Evolutionary conservation across 78 protist genomes (phyloP).

Genomic region (Dictyostelium capitatum): DNA sequence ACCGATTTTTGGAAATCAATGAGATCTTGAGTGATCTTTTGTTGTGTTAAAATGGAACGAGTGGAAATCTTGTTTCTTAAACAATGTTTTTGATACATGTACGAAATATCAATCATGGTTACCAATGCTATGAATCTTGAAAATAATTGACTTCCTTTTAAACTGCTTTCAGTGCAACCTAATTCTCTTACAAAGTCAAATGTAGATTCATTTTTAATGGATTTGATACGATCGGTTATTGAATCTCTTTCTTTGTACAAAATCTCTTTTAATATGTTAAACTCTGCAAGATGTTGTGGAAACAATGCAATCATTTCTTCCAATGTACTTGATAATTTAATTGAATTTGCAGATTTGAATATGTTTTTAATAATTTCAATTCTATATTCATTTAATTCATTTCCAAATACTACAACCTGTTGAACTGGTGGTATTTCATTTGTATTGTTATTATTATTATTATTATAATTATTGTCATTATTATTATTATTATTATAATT

Average conservation of each 20-base stretch:
- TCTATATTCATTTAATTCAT: background rate
- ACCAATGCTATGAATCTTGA: background rate
- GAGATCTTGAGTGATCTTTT: background rate
- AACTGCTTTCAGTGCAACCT: background rate
- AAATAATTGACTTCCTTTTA: background rate
- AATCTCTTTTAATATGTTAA: background rate
- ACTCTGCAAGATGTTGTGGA: background rate
- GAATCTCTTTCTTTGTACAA: background rate
- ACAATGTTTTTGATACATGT: background rate
- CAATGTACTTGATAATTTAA: background rate
- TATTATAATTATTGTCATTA: background rate
- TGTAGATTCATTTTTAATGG: background rate
- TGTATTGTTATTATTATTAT: no score
- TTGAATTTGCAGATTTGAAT: background rate
- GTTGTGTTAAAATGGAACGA: background rate
- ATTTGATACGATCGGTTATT: background rate
- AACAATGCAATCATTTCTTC: background rate
- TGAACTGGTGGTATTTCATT: no score
- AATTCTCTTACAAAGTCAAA: background rate
- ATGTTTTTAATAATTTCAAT: background rate
- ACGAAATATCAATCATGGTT: background rate
- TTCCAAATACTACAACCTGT: background rate
- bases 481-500: no score
- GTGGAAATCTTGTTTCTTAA: background rate
- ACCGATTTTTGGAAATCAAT: background rate